Evolutionary conservation across 495 filamentous ascomycete species (phyloP), one percentile per base, ranked within the genome.

Genomic region (Talaromyces trachyspermus): DNA sequence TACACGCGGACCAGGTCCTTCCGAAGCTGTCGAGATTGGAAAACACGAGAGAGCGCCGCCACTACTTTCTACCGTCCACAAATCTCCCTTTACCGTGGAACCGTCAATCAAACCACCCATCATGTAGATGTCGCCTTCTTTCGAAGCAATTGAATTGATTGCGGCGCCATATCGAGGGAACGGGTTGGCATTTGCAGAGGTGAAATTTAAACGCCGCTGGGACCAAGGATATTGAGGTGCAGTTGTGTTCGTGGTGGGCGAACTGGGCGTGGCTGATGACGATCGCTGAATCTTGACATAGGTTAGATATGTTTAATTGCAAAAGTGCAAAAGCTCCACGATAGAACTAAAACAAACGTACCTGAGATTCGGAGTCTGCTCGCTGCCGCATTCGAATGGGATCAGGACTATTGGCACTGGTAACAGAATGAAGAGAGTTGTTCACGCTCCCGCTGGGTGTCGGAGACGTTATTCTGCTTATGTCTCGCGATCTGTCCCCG

Each of bases 151-250:
- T 0, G 89, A 77, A 63, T 97, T 99, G 64, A 95, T 89, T 7
- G 94, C 94, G 35, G 94, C 89, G 59, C 94, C 94, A 76, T 97
- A 97, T 59, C 94, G 82, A 8, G 94, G 94, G 60, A 99, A 97
- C 2, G 94, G 92, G 51, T 86, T 90, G 9, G 85, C 77, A 52
- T 90, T 84, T 5, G 83, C 76, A 9, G 86, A 79, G 6, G 86
- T 85, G 57, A 95, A 92, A 42, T 86, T 92, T 20, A 99, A 61
- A 25, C 86, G 80, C 22, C 85, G 83, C 61, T 95, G 86, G 29
- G 91, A 95, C 94, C 94, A 99, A 2, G 94, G 94, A 62, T 97
- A 99, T 43, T 94, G 79, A 15, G 86, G 76, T 22, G 75, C 65
- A 49, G 69, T 71, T 2, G 72, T 68, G 36, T 68, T 72, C 8